These are phyloP conservation scores for Macrolepiota fuliginosa DNA, from an alignment of 768 basidiomycete genomes.

Conservation along the genomic window DNA sequence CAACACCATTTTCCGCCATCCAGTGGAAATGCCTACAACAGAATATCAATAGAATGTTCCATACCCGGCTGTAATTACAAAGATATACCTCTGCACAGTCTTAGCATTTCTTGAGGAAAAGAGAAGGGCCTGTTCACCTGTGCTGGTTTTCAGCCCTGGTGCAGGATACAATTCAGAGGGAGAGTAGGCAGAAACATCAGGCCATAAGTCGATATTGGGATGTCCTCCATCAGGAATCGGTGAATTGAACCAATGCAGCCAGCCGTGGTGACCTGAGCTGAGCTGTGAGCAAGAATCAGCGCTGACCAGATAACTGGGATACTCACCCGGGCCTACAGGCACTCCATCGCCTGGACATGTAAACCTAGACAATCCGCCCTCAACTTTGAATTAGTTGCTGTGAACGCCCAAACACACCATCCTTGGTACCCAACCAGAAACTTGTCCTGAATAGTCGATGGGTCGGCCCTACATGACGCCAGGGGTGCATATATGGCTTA, in stretches of 20 bases:
- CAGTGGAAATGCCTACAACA: slow-evolving; percentile 63
- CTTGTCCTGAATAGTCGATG: slow-evolving; percentile 80
- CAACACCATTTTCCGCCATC: slow-evolving; percentile 82
- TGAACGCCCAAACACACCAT: slow-evolving; percentile 47
- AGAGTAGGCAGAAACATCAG: slow-evolving; percentile 69
- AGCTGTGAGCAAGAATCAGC: background rate
- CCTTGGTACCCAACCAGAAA: slow-evolving; percentile 87
- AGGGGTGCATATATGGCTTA: background rate
- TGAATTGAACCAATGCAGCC: slow-evolving; percentile 82
- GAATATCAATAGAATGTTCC: background rate
- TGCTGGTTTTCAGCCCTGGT: slow-evolving; percentile 57
- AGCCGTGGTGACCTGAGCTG: slow-evolving; percentile 67
- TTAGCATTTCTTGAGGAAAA: slow-evolving; percentile 78
- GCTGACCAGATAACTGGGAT: background rate
- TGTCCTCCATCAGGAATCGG: slow-evolving; percentile 68
- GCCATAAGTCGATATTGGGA: slow-evolving; percentile 78
- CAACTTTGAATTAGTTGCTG: background rate
- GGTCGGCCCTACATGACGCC: slow-evolving; percentile 46
- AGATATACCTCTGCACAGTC: slow-evolving; percentile 57
- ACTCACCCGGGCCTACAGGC: slow-evolving; percentile 58
- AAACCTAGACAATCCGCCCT: slow-evolving; percentile 46
- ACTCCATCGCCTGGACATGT: slow-evolving; percentile 68
- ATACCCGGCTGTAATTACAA: background rate
- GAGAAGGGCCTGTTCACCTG: slow-evolving; percentile 61
- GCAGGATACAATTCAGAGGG: slow-evolving; percentile 68